Percentiles rank a stretch among this genome's conserved stretches.
These are phyloP conservation scores for Cucumis hystrix DNA, from an alignment of 306 rosid genomes.

Conservation along the genomic window DNA sequence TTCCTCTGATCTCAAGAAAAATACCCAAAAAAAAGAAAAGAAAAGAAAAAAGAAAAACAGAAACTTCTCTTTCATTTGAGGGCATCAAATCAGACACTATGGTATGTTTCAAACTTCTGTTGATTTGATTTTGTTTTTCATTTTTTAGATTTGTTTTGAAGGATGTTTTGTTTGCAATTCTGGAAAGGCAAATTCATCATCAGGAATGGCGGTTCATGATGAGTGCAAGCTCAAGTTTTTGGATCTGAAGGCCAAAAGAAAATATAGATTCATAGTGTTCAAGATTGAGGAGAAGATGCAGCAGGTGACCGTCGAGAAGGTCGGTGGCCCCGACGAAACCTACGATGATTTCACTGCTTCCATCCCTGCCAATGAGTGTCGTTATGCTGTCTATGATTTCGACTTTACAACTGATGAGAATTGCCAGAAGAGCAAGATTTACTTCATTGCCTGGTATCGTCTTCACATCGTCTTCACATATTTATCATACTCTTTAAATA, in stretches of 20 bases:
- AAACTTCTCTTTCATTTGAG: background rate
- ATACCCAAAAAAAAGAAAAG: background rate
- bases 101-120: background rate
- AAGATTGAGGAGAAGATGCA: constrained; percentile 13
- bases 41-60: background rate
- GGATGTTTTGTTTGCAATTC: background rate
- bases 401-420: constrained; percentile 4
- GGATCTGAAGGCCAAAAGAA: constrained; percentile 12
- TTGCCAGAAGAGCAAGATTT: constrained; percentile 8
- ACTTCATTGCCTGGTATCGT: constrained; percentile 5
- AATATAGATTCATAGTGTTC: constrained; percentile 7
- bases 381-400: constrained; percentile 11
- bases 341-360: constrained; percentile 5
- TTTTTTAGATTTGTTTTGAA: background rate
- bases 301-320: background rate
- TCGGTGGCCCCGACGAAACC: background rate
- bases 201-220: constrained; percentile 14
- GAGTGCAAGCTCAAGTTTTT: constrained; percentile 9
- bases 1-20: background rate
- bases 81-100: background rate
- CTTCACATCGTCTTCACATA: background rate
- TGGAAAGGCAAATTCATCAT: constrained; percentile 8
- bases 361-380: constrained; percentile 5
- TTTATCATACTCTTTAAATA: background rate
- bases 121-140: background rate